Conservation (phyloP, 2,329 filamentous ascomycete species). For the Periglandula ipomoeae region DNA sequence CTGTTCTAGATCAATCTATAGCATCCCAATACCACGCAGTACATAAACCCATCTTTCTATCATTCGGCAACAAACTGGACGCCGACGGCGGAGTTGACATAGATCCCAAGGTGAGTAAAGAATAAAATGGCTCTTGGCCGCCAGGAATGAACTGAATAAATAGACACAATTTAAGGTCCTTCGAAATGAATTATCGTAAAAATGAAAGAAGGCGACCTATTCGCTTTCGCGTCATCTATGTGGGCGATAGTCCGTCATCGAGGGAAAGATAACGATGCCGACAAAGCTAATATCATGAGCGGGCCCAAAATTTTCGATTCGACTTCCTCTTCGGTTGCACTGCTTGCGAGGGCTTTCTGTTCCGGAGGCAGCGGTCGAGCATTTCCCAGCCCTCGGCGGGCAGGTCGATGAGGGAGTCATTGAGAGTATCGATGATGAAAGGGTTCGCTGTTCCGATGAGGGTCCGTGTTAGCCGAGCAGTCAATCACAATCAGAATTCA, state of each 20-base stretch:
- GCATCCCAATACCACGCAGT: background rate
- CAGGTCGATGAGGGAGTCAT: constrained; percentile 27
- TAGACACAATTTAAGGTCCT: too few species aligned
- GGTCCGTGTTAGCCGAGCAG: background rate
- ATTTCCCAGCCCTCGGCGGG: constrained; percentile 27
- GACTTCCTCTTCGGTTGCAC: background rate
- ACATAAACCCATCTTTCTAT: background rate
- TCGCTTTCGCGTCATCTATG: too few species aligned
- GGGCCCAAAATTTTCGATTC: background rate
- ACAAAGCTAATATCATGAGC: background rate
- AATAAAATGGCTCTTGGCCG: too few species aligned
- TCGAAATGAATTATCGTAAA: too few species aligned
- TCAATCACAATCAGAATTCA: too few species aligned
- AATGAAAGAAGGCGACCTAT: background rate
- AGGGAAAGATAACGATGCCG: background rate
- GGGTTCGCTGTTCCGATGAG: constrained; percentile 21
- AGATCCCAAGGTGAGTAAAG: too few species aligned
- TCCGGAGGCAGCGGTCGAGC: constrained; percentile 21
- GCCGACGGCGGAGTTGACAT: too few species aligned
- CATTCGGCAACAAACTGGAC: too few species aligned
- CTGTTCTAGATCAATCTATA: background rate
- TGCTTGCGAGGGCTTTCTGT: background rate
- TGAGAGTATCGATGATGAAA: constrained; percentile 32
- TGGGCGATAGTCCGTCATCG: too few species aligned
- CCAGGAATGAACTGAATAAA: too few species aligned